phyloP scores from a whole-genome alignment of 2,329 filamentous ascomycete species.

The Botrytis cinerea region DNA sequence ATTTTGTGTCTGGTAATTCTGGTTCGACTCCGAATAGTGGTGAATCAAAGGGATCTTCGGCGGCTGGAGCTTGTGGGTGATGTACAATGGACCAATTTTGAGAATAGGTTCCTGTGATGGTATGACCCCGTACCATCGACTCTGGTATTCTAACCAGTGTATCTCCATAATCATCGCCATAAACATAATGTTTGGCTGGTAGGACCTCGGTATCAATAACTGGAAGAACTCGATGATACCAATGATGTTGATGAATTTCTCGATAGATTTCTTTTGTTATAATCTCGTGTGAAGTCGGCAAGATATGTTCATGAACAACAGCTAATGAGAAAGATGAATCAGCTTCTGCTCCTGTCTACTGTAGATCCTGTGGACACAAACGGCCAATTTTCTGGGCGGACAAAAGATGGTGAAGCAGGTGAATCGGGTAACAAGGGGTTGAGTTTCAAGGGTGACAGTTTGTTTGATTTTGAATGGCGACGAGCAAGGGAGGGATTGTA shows the following conservation, averaged over 20 bases:
- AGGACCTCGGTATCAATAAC: slow-evolving; percentile 55
- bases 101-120: slow-evolving; percentile 22
- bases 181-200: slow-evolving; percentile 51
- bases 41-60: slow-evolving; percentile 9
- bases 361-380: slow-evolving; percentile 5
- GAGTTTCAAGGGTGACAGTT: slow-evolving; percentile 1
- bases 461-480: slow-evolving; percentile 23
- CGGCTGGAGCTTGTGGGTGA: not conserved
- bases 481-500: slow-evolving; percentile 21
- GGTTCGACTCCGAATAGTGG: slow-evolving; percentile 10
- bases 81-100: slow-evolving; percentile 27
- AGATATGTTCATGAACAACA: slow-evolving; percentile 52
- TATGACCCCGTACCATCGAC: slow-evolving; percentile 43
- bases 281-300: slow-evolving; percentile 48
- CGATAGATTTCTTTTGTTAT: slow-evolving; percentile 51
- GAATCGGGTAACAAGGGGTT: slow-evolving; percentile 25
- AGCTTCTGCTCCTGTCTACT: slow-evolving; percentile 25
- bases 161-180: slow-evolving; percentile 43
- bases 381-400: slow-evolving; percentile 31
- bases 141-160: slow-evolving; percentile 50
- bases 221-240: slow-evolving; percentile 54
- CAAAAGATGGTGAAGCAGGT: slow-evolving; percentile 18
- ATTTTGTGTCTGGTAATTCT: not conserved
- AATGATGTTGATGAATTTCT: slow-evolving; percentile 56
- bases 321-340: slow-evolving; percentile 42